phyloP scores from a whole-genome alignment of 1,284 basidiomycete species.

The Leccinum proliferum region DNA sequence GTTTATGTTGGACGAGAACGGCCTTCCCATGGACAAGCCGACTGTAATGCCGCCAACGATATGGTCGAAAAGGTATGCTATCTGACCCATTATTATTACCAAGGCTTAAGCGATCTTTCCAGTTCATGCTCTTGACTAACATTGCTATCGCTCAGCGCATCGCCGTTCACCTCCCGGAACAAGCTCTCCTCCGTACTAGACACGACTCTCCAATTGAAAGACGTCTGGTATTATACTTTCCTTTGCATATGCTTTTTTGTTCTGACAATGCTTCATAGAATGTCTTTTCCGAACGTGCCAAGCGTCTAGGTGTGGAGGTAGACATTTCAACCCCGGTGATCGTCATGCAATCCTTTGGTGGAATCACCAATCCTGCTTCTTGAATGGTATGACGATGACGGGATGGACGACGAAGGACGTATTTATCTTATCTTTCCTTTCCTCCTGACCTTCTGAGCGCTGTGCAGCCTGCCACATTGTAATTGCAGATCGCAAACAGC shows the following conservation, averaged over 20 bases:
- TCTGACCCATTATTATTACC: background rate
- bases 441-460: background rate
- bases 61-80: constrained; percentile 81
- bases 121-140: constrained; percentile 96
- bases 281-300: constrained; percentile 74
- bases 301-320: constrained; percentile 78
- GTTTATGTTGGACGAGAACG: too few species aligned
- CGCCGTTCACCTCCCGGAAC: constrained; percentile 91
- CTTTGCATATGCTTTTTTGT: background rate
- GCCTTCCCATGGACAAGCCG: too few species aligned
- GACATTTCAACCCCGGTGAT: constrained; percentile 78
- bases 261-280: constrained; percentile 42
- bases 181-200: constrained; percentile 84
- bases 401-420: constrained; percentile 3
- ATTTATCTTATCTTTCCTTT: background rate
- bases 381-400: constrained; percentile 41
- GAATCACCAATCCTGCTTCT: constrained; percentile 68
- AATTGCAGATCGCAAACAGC: constrained; percentile 21
- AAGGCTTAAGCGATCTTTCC: constrained; percentile 5
- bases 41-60: constrained; percentile 54
- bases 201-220: constrained; percentile 93
- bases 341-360: constrained; percentile 79
- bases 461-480: background rate
- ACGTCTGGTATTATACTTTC: constrained; percentile 55
- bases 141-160: constrained; percentile 88